Percentiles rank a stretch among this genome's conserved stretches.
These are phyloP conservation scores for Penicillium parvum DNA, from an alignment of 495 filamentous ascomycete species.

Conservation along the genomic window DNA sequence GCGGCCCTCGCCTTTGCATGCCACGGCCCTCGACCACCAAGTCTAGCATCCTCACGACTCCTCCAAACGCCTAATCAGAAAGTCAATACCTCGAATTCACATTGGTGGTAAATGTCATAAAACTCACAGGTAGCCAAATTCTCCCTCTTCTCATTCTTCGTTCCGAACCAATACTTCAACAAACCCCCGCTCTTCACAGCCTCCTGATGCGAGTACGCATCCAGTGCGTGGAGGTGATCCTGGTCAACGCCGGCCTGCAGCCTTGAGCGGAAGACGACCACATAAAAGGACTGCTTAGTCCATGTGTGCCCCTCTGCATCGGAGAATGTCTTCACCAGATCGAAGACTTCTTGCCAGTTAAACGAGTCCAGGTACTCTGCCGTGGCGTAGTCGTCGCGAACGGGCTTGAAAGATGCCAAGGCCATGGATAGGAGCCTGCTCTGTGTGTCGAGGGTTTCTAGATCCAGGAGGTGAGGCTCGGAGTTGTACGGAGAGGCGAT, in stretches of 20 bases:
- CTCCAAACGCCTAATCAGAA: slow-evolving; percentile 58
- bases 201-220: slow-evolving; percentile 71
- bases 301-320: slow-evolving; percentile 49
- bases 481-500: slow-evolving; percentile 72
- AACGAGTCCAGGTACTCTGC: slow-evolving; percentile 69
- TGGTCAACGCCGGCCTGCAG: slow-evolving; percentile 58
- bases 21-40: slow-evolving; percentile 59
- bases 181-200: slow-evolving; percentile 75
- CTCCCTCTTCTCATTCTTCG: slow-evolving; percentile 55
- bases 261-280: slow-evolving; percentile 75
- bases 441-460: slow-evolving; percentile 56
- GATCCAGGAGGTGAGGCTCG: slow-evolving; percentile 63
- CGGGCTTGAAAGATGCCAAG: slow-evolving; percentile 55
- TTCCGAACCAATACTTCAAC: slow-evolving; percentile 85
- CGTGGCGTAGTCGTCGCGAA: slow-evolving; percentile 69
- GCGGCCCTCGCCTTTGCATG: slow-evolving; percentile 40
- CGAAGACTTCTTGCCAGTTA: slow-evolving; percentile 68
- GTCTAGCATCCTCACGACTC: slow-evolving; percentile 60
- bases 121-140: slow-evolving; percentile 70
- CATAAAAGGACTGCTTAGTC: slow-evolving; percentile 65
- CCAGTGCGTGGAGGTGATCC: slow-evolving; percentile 59
- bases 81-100: slow-evolving; percentile 1
- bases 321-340: slow-evolving; percentile 41
- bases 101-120: background rate
- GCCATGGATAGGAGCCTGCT: slow-evolving; percentile 68